Base-by-base conservation (phyloP, 2,329 filamentous ascomycete species). In the Cladosporium austrohemisphaericum region DNA sequence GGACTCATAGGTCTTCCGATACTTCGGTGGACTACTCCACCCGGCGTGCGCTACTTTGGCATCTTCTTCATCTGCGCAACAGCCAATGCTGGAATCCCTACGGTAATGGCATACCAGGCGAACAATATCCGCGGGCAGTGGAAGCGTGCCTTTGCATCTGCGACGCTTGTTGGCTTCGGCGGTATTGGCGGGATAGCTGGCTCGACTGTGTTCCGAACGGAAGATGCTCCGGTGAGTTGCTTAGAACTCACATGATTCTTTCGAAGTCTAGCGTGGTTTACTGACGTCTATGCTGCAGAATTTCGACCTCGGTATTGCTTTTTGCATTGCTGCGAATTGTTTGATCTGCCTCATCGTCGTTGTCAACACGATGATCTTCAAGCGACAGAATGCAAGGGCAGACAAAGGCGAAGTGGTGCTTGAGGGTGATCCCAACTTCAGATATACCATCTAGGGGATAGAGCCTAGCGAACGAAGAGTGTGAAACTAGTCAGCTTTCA, bases 121-220 rank as follows among this genome's bases (percentile, higher is more conserved):
- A 93, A 91, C 69, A 93, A 93, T 66, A 85, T 93, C 61, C 82
- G 86, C 47, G 88, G 88, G 0, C 87, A 92, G 68, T 93, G 87
- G 86, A 93, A 90, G 72, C 79, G 88, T 32, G 87, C 87, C 0
- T 84, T 92, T 59, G 85, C 81, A 67, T 85, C 80, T 55, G 85
- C 87, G 1, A 84, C 82, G 0, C 76, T 91, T 3, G 84, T 92
- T 3, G 84, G 83, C 1, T 81, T 87, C 51, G 86, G 86, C 13
- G 86, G 85, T 2, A 71, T 92, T 16, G 87, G 87, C 19, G 87
- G 88, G 28, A 92, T 92, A 55, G 79, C 80, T 1, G 86, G 86
- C 23, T 81, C 79, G 57, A 72, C 88, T 48, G 83, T 92, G 7
- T 93, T 92, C 70, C 76, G 83, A 57, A 60, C 63, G 5, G 66